Percentiles rank a stretch among this genome's conserved stretches.
phyloP scores from a whole-genome alignment of 2,329 filamentous ascomycete genomes.

The Clarireedia paspali region DNA sequence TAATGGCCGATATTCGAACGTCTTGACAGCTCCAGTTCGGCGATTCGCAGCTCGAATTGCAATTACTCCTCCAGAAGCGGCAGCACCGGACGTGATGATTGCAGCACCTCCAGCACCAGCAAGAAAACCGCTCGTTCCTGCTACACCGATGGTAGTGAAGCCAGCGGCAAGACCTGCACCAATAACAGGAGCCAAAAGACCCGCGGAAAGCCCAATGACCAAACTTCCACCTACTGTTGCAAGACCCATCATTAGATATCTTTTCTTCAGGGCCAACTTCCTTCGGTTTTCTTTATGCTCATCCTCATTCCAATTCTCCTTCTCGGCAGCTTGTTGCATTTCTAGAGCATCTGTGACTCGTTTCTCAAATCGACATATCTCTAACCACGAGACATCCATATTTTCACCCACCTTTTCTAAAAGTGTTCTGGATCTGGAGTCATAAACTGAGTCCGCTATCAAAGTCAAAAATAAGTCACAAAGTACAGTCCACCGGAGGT shows the following conservation, averaged over 20 bases:
- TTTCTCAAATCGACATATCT: conserved; percentile 96
- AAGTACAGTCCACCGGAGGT: conserved; percentile 91
- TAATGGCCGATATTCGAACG: conserved; percentile 91
- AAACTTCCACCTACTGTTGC: conserved; percentile 92
- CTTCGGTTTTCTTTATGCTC: conserved; percentile 83
- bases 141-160: conserved; percentile 89
- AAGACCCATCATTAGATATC: conserved; percentile 92
- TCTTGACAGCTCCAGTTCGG: conserved; percentile 85
- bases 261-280: conserved; percentile 71
- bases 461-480: conserved; percentile 92
- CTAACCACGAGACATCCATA: conserved; percentile 78
- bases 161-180: conserved; percentile 89
- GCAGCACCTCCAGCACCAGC: conserved; percentile 89
- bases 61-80: conserved; percentile 79
- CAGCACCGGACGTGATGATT: conserved; percentile 84
- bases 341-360: conserved; percentile 92
- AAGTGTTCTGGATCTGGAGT: conserved; percentile 76
- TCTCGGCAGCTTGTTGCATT: conserved; percentile 91
- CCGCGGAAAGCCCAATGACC: conserved; percentile 91
- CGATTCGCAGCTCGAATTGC: conserved; percentile 78
- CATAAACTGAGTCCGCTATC: conserved; percentile 94
- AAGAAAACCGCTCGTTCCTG: conserved; percentile 80
- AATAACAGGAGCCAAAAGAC: conserved; percentile 85
- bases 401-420: conserved; percentile 76
- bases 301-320: conserved; percentile 96